Conservation (phyloP, 2,329 filamentous ascomycete species). For the Chaetothyriales sp. region DNA sequence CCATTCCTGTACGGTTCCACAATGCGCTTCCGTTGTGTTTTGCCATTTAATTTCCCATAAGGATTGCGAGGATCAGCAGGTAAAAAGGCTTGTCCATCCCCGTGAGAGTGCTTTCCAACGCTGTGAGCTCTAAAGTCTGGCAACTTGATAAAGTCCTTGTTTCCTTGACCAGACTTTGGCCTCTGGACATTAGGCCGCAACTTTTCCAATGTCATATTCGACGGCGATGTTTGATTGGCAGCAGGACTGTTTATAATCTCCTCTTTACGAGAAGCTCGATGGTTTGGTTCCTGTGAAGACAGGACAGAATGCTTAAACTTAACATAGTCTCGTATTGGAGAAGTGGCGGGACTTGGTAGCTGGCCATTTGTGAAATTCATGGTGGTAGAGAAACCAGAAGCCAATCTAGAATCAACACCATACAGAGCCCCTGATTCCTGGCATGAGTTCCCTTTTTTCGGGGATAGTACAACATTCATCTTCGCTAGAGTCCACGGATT, state of each 20-base stretch:
- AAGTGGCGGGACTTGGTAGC: background rate
- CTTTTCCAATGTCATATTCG: too few species aligned
- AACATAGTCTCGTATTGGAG: background rate
- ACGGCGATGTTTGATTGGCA: background rate
- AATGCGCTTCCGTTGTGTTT: background rate
- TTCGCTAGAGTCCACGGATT: conserved; percentile 27
- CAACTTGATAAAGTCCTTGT: background rate
- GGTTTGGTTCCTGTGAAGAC: background rate
- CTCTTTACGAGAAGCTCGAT: background rate
- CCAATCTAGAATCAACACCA: background rate
- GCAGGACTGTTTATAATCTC: background rate
- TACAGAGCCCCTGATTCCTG: background rate
- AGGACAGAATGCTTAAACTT: background rate
- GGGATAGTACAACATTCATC: conserved; percentile 16
- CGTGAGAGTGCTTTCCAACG: background rate
- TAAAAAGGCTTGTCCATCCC: background rate
- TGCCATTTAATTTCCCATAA: background rate
- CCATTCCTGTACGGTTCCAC: conserved; percentile 1
- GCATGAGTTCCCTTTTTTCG: conserved; percentile 4
- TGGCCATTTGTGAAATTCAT: background rate
- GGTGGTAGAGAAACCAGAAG: background rate
- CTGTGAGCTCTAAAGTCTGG: background rate
- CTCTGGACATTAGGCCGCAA: background rate
- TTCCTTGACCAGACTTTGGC: background rate
- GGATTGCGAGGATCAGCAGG: background rate